Base-by-base conservation (phyloP, 2,329 filamentous ascomycete genomes). In the Colletotrichum musicola region DNA sequence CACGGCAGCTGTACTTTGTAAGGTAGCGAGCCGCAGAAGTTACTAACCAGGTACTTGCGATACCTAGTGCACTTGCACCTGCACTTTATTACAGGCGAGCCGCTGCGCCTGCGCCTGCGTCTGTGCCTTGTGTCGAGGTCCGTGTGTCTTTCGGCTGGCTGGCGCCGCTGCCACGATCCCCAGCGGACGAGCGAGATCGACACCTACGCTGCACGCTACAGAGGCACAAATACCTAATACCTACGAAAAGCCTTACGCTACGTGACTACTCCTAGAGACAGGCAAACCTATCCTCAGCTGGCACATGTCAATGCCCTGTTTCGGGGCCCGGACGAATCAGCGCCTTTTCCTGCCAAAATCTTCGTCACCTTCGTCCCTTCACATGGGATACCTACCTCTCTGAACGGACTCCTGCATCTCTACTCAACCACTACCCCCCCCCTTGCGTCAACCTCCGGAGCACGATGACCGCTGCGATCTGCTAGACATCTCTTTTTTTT, bases 251-350 rank as follows among this genome's bases (percentile, higher is more conserved):
- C 42, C 42, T 46, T 7, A 27, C n/a, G n/a, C 53, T 35, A 55
- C 50, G 22, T n/a, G 25, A 27, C 50, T 27, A 27, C 22, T 25
- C 22, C 22, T 25, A 12, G 20, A 10, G 30, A 5, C 30, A 35
- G 30, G 30, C 30, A 35, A 68, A 62, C 51, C 30, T 56, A 58
- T 60, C 40, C 65, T 60, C 62, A 68, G 42, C 42, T 65, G 65
- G 62, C 65, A 68, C 65, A 68, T 68, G 65, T 69, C 67, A 69
- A 68, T 69, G 67, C 67, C 67, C 51, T 68, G 67, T 68, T 68
- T 69, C 57, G 63, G 44, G 44, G 18, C 63, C 47, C 57, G 57
- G 64, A 66, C 67, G 57, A 69, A 67, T 68, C 65, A 68, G 55
- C 65, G 62, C 55, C 49, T 65, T 38, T 51, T 13, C 38, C 30